Conservation (phyloP, 768 basidiomycete genomes). For the Panellus pusillus region DNA sequence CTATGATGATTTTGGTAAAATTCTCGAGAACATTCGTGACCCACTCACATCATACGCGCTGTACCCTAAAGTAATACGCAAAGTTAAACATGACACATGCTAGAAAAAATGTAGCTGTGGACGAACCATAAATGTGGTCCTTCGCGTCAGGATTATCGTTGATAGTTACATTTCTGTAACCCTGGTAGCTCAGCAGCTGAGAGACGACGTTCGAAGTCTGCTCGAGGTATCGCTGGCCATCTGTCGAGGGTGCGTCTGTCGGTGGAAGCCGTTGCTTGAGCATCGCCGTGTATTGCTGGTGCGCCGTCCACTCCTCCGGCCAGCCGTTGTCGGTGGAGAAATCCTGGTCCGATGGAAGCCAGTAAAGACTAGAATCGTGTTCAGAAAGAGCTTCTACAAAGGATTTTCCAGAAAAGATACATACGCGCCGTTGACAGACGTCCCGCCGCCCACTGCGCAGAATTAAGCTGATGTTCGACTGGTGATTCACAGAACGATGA, state of each 20-base stretch:
- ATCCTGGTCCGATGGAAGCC: constrained; percentile 28
- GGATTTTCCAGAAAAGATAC: constrained; percentile 19
- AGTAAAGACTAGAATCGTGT: constrained; percentile 14
- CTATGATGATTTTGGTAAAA: constrained; percentile 1
- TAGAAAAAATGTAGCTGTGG: not conserved
- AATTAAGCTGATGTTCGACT: no score
- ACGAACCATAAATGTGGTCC: constrained; percentile 32
- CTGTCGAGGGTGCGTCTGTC: constrained; percentile 40
- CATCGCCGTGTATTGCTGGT: constrained; percentile 32
- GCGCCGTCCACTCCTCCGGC: constrained; percentile 40
- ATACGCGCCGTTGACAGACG: constrained; percentile 63
- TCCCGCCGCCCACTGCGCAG: constrained; percentile 52
- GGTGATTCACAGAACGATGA: no score
- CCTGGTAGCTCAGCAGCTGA: constrained; percentile 33
- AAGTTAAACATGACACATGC: not conserved
- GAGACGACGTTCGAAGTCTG: constrained; percentile 32
- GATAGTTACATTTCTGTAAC: constrained; percentile 37
- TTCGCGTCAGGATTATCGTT: constrained; percentile 39
- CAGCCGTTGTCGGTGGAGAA: constrained; percentile 38
- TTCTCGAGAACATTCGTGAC: not conserved
- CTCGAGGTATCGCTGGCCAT: constrained; percentile 42
- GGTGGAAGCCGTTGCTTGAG: constrained; percentile 37
- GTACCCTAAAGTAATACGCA: constrained; percentile 1
- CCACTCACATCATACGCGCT: constrained; percentile 17
- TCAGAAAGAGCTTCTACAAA: not conserved